Conservation (phyloP, 148 eudicot genomes). For the Rhododendron henanense region DNA sequence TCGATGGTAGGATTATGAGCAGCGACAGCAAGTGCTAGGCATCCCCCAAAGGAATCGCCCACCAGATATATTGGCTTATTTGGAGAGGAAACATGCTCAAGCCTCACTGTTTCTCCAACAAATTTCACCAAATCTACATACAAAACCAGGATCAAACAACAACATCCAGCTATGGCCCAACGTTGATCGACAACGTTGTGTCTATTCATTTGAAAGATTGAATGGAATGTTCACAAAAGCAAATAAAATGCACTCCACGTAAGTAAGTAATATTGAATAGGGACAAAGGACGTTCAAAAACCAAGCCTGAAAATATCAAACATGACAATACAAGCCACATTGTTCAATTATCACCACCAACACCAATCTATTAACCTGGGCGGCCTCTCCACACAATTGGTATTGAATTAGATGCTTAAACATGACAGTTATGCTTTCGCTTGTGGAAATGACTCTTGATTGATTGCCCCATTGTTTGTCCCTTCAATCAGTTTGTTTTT, state of each 20-base stretch:
- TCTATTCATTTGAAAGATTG: background rate
- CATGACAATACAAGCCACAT: background rate
- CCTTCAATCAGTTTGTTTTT: background rate
- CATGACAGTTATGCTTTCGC: background rate
- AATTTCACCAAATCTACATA: conserved; percentile 61
- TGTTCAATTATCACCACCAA: background rate
- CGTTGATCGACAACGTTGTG: background rate
- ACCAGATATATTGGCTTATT: conserved; percentile 85
- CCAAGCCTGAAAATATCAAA: background rate
- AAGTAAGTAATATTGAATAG: background rate
- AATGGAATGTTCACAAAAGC: background rate
- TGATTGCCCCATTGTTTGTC: background rate
- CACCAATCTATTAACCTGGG: background rate
- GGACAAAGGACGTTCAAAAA: background rate
- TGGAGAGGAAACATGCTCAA: conserved; percentile 62
- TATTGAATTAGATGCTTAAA: background rate
- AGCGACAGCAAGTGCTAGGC: conserved; percentile 90
- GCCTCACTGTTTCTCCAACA: conserved; percentile 60
- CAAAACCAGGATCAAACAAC: conserved; percentile 16
- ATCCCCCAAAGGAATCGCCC: conserved; percentile 94
- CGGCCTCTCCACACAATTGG: background rate
- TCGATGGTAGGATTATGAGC: conserved; percentile 80
- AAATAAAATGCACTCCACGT: background rate
- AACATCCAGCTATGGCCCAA: background rate
- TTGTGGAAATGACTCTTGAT: background rate